Percentiles rank a stretch among this genome's conserved stretches.
Conservation (phyloP, 345 rosid species). For the Populus pruinosa region DNA sequence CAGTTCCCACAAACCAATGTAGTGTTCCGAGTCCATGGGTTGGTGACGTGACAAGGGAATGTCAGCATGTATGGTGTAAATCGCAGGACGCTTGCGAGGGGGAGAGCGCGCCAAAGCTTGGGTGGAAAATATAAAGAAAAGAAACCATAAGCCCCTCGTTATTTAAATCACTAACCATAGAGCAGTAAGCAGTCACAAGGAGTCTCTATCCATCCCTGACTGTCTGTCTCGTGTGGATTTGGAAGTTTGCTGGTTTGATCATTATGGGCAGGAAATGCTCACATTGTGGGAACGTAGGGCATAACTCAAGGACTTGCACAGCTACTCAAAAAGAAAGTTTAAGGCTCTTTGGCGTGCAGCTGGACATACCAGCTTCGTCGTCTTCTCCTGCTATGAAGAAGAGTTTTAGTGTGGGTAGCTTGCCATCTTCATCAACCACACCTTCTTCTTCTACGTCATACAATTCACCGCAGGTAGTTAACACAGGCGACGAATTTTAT, state of each 20-base stretch:
- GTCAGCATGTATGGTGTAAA: too few relatives aligned
- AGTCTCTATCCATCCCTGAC: neutral
- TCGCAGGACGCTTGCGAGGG: too few relatives aligned
- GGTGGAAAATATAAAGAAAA: too few relatives aligned
- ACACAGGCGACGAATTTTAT: neutral
- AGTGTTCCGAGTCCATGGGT: too few relatives aligned
- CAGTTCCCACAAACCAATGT: too few relatives aligned
- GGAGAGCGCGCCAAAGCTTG: too few relatives aligned
- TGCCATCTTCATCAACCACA: neutral
- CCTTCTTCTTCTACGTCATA: neutral
- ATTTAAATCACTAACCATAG: too few relatives aligned
- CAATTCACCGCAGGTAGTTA: neutral
- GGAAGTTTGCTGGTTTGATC: neutral
- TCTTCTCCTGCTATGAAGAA: constrained; percentile 9
- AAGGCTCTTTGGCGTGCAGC: constrained; percentile 33
- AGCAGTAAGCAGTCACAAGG: too few relatives aligned
- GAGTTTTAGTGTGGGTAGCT: constrained; percentile 22
- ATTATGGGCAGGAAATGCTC: constrained; percentile 39
- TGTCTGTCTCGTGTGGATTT: neutral
- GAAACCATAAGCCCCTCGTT: too few relatives aligned
- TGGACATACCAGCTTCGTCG: constrained; percentile 5
- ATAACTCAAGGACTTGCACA: constrained; percentile 37
- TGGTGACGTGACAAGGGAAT: too few relatives aligned
- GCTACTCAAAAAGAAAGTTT: neutral
- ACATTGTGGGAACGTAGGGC: constrained; percentile 34